A percentile compares a stretch with the other conserved stretches of the same genome.
These are phyloP conservation scores for Eucalyptus polybractea DNA, from an alignment of 345 rosid species.

Conservation along the genomic window DNA sequence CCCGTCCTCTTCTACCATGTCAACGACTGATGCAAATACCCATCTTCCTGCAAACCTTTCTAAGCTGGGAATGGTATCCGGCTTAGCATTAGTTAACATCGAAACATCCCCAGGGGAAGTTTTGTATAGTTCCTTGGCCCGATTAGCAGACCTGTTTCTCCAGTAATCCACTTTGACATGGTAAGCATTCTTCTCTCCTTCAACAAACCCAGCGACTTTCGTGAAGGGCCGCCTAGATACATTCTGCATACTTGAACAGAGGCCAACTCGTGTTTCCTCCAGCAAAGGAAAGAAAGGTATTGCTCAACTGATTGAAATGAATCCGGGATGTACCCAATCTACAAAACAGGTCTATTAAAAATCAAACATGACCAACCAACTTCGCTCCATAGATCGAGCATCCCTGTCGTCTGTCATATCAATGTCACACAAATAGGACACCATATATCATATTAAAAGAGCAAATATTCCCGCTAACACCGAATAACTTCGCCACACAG, in stretches of 20 bases:
- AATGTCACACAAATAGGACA: neutral
- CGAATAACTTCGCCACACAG: neutral
- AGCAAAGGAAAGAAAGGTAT: neutral
- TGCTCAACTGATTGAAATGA: neutral
- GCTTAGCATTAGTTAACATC: neutral
- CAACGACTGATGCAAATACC: neutral
- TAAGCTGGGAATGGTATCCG: neutral
- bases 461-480: neutral
- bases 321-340: constrained; percentile 4
- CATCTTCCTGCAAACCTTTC: neutral
- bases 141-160: neutral
- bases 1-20: neutral
- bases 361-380: neutral
- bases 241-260: neutral
- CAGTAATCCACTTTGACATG: neutral
- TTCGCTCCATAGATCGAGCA: neutral
- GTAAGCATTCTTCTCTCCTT: neutral
- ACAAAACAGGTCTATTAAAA: neutral
- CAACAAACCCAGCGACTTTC: neutral
- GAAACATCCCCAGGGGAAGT: neutral
- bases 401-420: neutral
- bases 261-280: constrained; percentile 1
- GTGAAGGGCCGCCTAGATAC: neutral
- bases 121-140: neutral
- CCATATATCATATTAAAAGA: neutral